Evolutionary conservation across 441 rosid species (phyloP), one percentile per base, ranked within the genome.

Genomic region (Jatropha podagrica): DNA sequence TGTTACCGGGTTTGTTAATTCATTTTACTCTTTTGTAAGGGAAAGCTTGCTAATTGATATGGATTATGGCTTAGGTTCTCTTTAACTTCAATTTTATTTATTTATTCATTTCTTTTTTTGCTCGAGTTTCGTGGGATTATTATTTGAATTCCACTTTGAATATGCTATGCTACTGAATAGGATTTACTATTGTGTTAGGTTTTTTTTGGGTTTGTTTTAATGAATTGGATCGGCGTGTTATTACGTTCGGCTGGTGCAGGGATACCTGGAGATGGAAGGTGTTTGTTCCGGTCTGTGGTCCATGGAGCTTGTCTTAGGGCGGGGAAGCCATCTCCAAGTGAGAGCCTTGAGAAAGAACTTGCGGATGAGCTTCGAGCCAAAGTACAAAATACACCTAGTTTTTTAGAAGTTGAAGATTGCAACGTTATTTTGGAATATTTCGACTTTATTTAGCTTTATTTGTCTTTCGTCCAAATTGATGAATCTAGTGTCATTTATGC

Each of bases 261-360:
- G 67, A 83, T 91, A 66, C 84, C 89, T 3, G 93, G 96, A 68
- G 96, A 89, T 72, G 93, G 93, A 44, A 89, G 96, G 76, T 91
- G 96, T 77, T 81, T 91, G 85, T 91, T 91, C 70, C 88, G 91
- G 72, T 91, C 96, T 1, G 91, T 89, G 65, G 83, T 85, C 48
- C 92, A 86, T 54, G 96, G 93, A 18, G 88, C 84, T 55, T 83
- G 81, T 74, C 83, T 85, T 72, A 73, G 88, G 80, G 61, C 75
- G 41, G 93, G 96, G 77, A 87, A 80, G 85, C 89, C 86, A 72
- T 85, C 90, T 72, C 92, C 87, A 9, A 78, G 74, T 18, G 96
- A 89, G 61, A 82, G 81, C 82, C 76, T 60, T 20, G 86, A 91
- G 76, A 91, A 82, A 76, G 81, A 87, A 75, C 89, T 86, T 68